Base-by-base conservation (phyloP, 1,139 yeast species). In the Hyphopichia pseudoburtonii region DNA sequence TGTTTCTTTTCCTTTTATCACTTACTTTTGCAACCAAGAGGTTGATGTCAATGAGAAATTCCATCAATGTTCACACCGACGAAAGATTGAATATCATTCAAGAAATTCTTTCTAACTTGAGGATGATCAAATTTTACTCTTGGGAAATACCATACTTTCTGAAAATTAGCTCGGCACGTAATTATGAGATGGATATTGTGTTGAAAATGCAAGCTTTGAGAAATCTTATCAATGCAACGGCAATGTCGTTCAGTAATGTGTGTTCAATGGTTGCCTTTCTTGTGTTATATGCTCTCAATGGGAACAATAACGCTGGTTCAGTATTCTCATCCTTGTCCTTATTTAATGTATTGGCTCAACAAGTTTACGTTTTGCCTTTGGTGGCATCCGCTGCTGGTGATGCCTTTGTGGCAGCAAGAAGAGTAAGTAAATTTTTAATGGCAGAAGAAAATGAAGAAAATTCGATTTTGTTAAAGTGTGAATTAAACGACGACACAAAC, bases 321-420 rank as follows among this genome's bases (percentile, higher is more conserved):
- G 79, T 88, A n/a, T 89, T 89, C 54, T 77, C 96, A 0, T 83
- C 96, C 10, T 67, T 89, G 37, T 76, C 94, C 0, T 70, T 86
- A 39, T 89, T 88, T 66, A 82, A 82, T 47, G 73, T 80, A 26
- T 65, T 76, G 45, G 56, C 80, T 4, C 66, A 64, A 37, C 73
- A 67, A 42, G 67, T 75, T 17, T 69, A 86, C 52, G 65, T 86
- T 50, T 64, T 86, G 36, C 96, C 96, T 17, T 66, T 86, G 63
- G 82, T 86, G 44, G 62, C 83, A 37, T 81, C 87, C 21, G 63
- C 78, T 37, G 82, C 80, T 41, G 73, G 80, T 2, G 95, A 86
- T 58, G 88, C 86, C n/a, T 66, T 72, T 45, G 68, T 84, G 36
- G 86, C 87, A 11, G 54, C 82, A 19, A 62, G 62, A 6, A 75